Conservation (phyloP, 306 rosid genomes). For the Betula pendula region DNA sequence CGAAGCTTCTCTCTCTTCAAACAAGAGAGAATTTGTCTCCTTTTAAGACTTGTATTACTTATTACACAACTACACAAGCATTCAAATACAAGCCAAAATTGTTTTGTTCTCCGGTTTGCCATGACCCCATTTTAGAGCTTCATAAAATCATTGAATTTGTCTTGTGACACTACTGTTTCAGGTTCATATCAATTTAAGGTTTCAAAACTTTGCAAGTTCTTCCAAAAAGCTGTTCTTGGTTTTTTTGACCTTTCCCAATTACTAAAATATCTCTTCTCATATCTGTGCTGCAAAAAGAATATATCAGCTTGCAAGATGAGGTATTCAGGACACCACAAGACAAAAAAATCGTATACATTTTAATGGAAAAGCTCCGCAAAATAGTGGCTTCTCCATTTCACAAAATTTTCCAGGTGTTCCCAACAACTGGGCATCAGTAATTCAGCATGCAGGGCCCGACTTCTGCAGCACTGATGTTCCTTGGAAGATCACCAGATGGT, state of each 20-base stretch:
- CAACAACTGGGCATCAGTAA: constrained; percentile 4
- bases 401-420: neutral
- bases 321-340: constrained; percentile 56
- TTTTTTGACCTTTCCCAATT: constrained; percentile 25
- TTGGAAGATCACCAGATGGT: constrained; percentile 79
- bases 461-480: constrained; percentile 59
- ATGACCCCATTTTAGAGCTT: too few relatives aligned
- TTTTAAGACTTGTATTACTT: too few relatives aligned
- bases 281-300: constrained; percentile 36
- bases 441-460: constrained; percentile 40
- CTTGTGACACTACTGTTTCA: neutral
- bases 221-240: constrained; percentile 4
- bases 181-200: constrained; percentile 17
- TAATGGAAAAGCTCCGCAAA: constrained; percentile 28
- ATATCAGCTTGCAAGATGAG: constrained; percentile 22
- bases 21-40: too few relatives aligned
- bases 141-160: too few relatives aligned
- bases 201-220: constrained; percentile 37
- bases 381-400: constrained; percentile 15
- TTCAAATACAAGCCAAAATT: too few relatives aligned
- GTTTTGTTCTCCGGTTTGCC: too few relatives aligned
- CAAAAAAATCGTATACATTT: constrained; percentile 46
- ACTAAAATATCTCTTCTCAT: constrained; percentile 33
- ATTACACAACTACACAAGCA: too few relatives aligned
- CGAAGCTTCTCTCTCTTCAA: too few relatives aligned